Evolutionary conservation across 129 eudicot genomes (phyloP), one percentile per base, ranked within the genome.

Genomic region (Flaveria trinervia): DNA sequence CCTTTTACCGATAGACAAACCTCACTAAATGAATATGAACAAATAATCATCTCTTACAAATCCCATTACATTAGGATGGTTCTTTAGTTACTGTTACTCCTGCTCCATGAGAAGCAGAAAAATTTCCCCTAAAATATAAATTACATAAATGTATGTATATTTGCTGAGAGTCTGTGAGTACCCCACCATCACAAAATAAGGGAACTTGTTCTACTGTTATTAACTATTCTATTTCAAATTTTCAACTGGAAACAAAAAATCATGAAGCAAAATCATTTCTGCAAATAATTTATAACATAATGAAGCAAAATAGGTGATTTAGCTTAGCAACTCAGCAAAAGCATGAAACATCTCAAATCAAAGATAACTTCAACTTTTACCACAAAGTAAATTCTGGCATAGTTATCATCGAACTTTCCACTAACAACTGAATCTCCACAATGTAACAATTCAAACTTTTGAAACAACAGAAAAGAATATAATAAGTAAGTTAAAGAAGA

Each of bases 391-490:
- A 12, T n/a, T 62, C 17, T 61, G 10, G 49, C 67, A 71, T 79
- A 15, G 77, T 62, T 79, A 7, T 43, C 50, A 79, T 49, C 73
- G 45, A 79, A 52, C 9, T 15, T 36, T 43, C 20, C 39, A 68
- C 41, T 20, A 65, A 33, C 5, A 70, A 56, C 1, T 12, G 3
- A 49, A 43, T 80, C 49, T 17, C 65, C 62, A 25, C 39, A 52
- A 65, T 44, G 49, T 57, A 65, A 22, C 20, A 50, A 56, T 52
- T 72, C 18, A 51, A 80, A 36, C 41, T 30, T 30, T 30, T 30
- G 36, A 36, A 36, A 36, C 41, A 36, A 36, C 41, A 26, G 3
- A 11, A 50, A 7, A 22, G 51, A 52, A 55, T 45, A 48, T 17
- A 30, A 8, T 7, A 64, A 10, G 26, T 9, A 0, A 48, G 50